These are phyloP conservation scores for Hyphopichia homilentoma DNA, from an alignment of 805 yeast species.

Conservation along the genomic window DNA sequence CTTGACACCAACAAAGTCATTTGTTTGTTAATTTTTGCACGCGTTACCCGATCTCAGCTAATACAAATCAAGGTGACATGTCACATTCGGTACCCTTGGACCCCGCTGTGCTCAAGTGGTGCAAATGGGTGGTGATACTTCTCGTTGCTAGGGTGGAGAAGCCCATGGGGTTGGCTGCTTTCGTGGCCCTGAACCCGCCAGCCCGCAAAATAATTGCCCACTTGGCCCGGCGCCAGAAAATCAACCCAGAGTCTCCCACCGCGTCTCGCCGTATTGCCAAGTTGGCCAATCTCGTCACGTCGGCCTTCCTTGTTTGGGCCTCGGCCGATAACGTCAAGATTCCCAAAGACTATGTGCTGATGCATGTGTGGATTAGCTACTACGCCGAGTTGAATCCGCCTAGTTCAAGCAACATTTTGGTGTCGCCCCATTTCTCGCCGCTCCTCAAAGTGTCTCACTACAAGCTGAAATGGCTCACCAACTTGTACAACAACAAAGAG, in stretches of 20 bases:
- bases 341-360: conserved; percentile 36
- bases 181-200: conserved; percentile 29
- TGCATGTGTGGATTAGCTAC: conserved; percentile 30
- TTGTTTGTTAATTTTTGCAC: too few relatives aligned
- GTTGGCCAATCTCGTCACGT: conserved; percentile 21
- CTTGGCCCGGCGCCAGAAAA: too few relatives aligned
- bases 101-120: conserved; percentile 4
- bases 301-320: conserved; percentile 23
- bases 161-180: conserved; percentile 26
- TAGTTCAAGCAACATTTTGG: conserved; percentile 22
- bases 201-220: conserved; percentile 16
- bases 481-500: conserved; percentile 28
- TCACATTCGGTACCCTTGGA: too few relatives aligned
- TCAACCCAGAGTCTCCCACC: background rate
- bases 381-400: conserved; percentile 31
- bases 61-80: too few relatives aligned
- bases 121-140: conserved; percentile 23
- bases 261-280: conserved; percentile 12
- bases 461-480: conserved; percentile 13
- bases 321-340: conserved; percentile 18
- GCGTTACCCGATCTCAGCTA: too few relatives aligned
- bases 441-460: conserved; percentile 23
- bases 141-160: conserved; percentile 19
- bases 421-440: conserved; percentile 22
- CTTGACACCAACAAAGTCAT: too few relatives aligned